A percentile compares a stretch with the other conserved stretches of the same genome.
Conservation (phyloP, 768 basidiomycete genomes). For the Coprinopsis sp. region DNA sequence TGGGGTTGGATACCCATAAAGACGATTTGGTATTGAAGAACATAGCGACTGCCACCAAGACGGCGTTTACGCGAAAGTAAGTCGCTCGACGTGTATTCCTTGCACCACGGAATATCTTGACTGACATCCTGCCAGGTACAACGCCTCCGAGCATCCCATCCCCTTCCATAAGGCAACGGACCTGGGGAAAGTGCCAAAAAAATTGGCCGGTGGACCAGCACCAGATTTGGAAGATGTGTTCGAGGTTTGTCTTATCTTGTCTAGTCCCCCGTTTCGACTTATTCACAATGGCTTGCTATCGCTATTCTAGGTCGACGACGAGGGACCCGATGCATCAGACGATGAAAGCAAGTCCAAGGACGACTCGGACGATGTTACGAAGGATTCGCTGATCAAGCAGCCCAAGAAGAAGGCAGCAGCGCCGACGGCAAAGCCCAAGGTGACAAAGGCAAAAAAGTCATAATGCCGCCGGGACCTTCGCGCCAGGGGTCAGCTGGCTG, state of each 20-base stretch:
- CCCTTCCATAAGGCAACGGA: constrained; percentile 89
- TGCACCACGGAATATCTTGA: background rate
- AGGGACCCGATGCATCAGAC: constrained; percentile 35
- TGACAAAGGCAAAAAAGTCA: no score
- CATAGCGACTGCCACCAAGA: constrained; percentile 77
- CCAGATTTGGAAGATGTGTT: constrained; percentile 93
- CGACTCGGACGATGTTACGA: constrained; percentile 41
- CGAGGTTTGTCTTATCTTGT: constrained; percentile 25
- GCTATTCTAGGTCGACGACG: constrained; percentile 25
- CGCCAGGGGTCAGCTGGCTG: no score
- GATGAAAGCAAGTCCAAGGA: constrained; percentile 28
- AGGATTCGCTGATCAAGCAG: constrained; percentile 58
- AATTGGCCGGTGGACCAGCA: constrained; percentile 59
- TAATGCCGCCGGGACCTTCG: no score
- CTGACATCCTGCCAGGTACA: constrained; percentile 58
- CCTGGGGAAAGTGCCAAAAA: constrained; percentile 76
- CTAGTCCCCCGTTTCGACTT: constrained; percentile 2
- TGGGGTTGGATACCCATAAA: constrained; percentile 79
- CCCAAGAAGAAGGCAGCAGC: constrained; percentile 37
- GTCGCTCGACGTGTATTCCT: constrained; percentile 18
- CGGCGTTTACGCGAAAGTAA: constrained; percentile 80
- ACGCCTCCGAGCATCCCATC: constrained; percentile 84
- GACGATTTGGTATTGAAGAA: constrained; percentile 78
- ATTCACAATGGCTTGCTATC: constrained; percentile 1
- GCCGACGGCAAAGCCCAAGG: constrained; percentile 11